These are phyloP conservation scores for Silybum marianum DNA, from an alignment of 129 eudicot species.

Conservation along the genomic window DNA sequence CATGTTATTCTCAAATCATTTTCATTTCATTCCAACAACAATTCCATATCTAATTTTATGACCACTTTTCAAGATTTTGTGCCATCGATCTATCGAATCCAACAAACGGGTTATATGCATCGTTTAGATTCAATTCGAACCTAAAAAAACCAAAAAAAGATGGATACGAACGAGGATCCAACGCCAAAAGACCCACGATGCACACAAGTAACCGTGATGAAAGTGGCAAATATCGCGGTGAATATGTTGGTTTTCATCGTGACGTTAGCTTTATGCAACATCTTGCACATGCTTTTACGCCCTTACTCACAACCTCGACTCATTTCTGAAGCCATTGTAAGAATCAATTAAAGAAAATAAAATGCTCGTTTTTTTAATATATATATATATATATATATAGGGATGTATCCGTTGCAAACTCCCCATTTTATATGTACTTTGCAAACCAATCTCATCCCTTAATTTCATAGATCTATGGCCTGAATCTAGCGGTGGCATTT, in stretches of 20 bases:
- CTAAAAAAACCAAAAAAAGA: not conserved
- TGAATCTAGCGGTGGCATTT: no score
- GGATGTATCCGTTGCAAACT: no score
- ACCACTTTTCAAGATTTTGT: constrained; percentile 14
- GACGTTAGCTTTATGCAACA: constrained; percentile 58
- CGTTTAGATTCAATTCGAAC: not conserved
- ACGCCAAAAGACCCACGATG: constrained; percentile 32
- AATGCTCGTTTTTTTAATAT: not conserved
- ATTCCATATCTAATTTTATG: constrained; percentile 15
- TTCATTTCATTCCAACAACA: constrained; percentile 15
- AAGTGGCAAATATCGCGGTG: constrained; percentile 60
- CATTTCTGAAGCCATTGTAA: constrained; percentile 79
- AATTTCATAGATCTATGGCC: no score
- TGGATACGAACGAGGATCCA: constrained; percentile 14
- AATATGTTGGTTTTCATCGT: constrained; percentile 68
- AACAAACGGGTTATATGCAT: constrained; percentile 16
- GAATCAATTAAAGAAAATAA: not conserved
- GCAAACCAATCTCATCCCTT: no score
- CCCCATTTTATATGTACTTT: no score
- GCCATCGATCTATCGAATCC: constrained; percentile 18
- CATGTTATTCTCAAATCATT: constrained; percentile 13
- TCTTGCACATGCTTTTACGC: constrained; percentile 59
- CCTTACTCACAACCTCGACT: constrained; percentile 83
- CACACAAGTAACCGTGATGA: constrained; percentile 39
- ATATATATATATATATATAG: no score